These are phyloP conservation scores for Neofusicoccum cordaticola DNA, from an alignment of 2,329 filamentous ascomycete genomes.

Conservation along the genomic window DNA sequence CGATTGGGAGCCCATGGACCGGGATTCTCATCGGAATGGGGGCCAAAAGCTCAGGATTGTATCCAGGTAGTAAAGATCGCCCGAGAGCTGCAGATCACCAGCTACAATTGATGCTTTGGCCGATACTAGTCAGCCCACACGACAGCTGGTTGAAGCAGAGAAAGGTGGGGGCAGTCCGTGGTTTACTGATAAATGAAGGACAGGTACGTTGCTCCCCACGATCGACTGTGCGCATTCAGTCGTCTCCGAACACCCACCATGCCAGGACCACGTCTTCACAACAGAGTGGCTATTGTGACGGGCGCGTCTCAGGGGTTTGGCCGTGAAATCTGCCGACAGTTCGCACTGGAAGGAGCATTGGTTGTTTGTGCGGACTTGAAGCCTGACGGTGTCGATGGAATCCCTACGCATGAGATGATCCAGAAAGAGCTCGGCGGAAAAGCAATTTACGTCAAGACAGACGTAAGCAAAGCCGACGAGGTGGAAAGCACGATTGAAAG, in stretches of 20 bases:
- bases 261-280: neutral
- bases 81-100: too few species aligned
- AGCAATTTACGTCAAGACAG: slow-evolving; percentile 24
- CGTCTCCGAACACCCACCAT: neutral
- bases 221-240: too few species aligned
- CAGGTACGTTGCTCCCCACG: too few species aligned
- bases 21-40: too few species aligned
- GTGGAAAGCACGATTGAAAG: slow-evolving; percentile 20
- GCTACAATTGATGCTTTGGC: too few species aligned
- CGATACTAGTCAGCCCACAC: too few species aligned
- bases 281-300: slow-evolving; percentile 30
- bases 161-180: too few species aligned
- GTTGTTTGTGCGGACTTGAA: slow-evolving; percentile 23
- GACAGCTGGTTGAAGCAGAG: too few species aligned
- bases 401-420: slow-evolving; percentile 17
- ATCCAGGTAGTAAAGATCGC: too few species aligned
- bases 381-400: neutral
- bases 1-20: too few species aligned
- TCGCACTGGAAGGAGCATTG: slow-evolving; percentile 19
- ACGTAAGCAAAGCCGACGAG: slow-evolving; percentile 25
- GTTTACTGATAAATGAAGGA: too few species aligned
- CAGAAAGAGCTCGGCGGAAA: slow-evolving; percentile 7
- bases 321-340: slow-evolving; percentile 22
- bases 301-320: slow-evolving; percentile 33
- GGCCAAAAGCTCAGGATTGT: too few species aligned